Conservation (phyloP, 805 yeast genomes). For the Cyberlindnera galapagoensis region DNA sequence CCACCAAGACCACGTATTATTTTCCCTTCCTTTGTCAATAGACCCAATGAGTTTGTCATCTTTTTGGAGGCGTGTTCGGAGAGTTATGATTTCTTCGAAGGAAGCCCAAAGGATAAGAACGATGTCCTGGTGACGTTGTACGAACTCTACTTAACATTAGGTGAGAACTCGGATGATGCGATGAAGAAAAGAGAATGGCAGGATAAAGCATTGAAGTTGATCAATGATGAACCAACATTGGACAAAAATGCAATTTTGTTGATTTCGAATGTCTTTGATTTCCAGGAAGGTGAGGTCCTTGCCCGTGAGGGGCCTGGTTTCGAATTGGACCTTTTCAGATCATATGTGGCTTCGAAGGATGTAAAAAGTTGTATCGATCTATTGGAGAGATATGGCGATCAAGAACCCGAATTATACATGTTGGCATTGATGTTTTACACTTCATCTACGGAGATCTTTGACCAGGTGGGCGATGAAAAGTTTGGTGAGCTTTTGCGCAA, state of each 20-base stretch:
- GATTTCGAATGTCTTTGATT: slow-evolving; percentile 38
- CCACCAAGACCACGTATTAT: slow-evolving; percentile 90
- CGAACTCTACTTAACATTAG: slow-evolving; percentile 70
- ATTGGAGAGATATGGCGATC: slow-evolving; percentile 51
- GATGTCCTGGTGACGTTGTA: slow-evolving; percentile 73
- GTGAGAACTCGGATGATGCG: slow-evolving; percentile 31
- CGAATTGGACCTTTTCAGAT: slow-evolving; percentile 55
- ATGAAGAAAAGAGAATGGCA: slow-evolving; percentile 51
- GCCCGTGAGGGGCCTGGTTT: slow-evolving; percentile 27
- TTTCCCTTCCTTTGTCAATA: slow-evolving; percentile 79
- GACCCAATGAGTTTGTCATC: slow-evolving; percentile 82
- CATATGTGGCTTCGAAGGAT: slow-evolving; percentile 53
- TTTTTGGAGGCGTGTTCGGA: slow-evolving; percentile 89
- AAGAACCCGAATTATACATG: slow-evolving; percentile 59
- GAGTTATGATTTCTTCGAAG: slow-evolving; percentile 70
- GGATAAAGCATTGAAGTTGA: slow-evolving; percentile 50
- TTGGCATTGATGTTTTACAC: slow-evolving; percentile 59
- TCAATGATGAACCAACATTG: slow-evolving; percentile 41
- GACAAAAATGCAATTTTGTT: slow-evolving; percentile 47
- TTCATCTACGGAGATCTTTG: slow-evolving; percentile 45
- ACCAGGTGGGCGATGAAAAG: slow-evolving; percentile 44
- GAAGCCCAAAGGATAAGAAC: slow-evolving; percentile 55
- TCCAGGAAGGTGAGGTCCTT: slow-evolving; percentile 40
- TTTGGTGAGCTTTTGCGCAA: slow-evolving; percentile 43
- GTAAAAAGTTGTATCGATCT: slow-evolving; percentile 50